Evolutionary conservation across 192 early-diverging fungal genomes (phyloP).

Genomic region (Coemansia guatemalensis): DNA sequence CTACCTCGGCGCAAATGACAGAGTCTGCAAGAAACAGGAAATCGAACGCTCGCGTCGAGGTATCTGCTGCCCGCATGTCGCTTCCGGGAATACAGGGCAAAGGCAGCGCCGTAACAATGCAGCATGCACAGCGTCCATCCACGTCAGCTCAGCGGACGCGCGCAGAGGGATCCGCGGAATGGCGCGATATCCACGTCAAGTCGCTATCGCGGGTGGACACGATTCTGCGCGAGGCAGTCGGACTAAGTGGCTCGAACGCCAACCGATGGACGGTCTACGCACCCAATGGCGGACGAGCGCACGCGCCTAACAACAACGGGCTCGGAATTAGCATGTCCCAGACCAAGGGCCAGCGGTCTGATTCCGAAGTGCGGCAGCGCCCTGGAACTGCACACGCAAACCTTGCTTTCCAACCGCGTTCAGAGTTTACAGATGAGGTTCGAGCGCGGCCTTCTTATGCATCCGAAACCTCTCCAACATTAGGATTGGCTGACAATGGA

Average conservation of each 20-base stretch:
- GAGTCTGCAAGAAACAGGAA: slow-evolving; percentile 1
- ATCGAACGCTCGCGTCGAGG: slow-evolving; percentile 1
- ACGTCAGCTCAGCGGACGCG: slow-evolving; percentile 23
- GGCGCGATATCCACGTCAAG: slow-evolving; percentile 54
- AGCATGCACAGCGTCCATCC: slow-evolving; percentile 14
- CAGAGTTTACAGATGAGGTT: background rate
- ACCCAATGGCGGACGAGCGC: background rate
- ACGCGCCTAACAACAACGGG: slow-evolving; percentile 10
- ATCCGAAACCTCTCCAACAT: too few species aligned
- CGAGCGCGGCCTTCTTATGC: background rate
- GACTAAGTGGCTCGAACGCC: slow-evolving; percentile 14
- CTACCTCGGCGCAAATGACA: slow-evolving; percentile 17
- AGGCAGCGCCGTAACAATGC: slow-evolving; percentile 7
- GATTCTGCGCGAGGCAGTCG: slow-evolving; percentile 51
- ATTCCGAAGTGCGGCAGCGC: slow-evolving; percentile 7
- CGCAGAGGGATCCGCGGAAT: slow-evolving; percentile 21
- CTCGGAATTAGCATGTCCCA: slow-evolving; percentile 32
- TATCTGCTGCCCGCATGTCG: too few species aligned
- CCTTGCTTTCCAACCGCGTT: background rate
- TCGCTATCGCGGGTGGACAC: slow-evolving; percentile 48
- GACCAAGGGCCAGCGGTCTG: background rate
- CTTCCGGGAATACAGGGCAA: background rate
- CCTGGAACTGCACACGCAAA: slow-evolving; percentile 21
- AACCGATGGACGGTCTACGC: slow-evolving; percentile 22
- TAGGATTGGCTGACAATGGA: slow-evolving; percentile 4